These are phyloP conservation scores for Draba incana DNA, from an alignment of 345 rosid species.

Conservation along the genomic window DNA sequence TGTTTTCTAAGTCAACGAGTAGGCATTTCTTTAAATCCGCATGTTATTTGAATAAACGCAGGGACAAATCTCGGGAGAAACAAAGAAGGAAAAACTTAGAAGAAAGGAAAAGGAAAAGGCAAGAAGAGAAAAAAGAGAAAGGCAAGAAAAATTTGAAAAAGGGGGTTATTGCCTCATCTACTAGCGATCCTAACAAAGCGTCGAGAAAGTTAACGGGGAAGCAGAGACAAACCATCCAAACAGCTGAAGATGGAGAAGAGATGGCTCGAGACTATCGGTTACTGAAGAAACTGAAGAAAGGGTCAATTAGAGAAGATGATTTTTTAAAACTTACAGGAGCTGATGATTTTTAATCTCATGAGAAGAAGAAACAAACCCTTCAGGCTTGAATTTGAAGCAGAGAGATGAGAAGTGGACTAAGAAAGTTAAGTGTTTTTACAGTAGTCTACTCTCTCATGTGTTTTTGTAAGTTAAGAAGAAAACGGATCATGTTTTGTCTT, in stretches of 20 bases:
- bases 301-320: slow-evolving; percentile 70
- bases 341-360: slow-evolving; percentile 58
- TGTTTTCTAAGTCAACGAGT: slow-evolving; percentile 4
- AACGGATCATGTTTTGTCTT: background rate
- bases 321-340: slow-evolving; percentile 70
- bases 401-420: background rate
- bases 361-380: slow-evolving; percentile 4
- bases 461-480: background rate
- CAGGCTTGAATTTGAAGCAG: background rate
- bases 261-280: slow-evolving; percentile 67
- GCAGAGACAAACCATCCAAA: slow-evolving; percentile 78
- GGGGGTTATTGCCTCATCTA: slow-evolving; percentile 28
- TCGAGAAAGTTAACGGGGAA: slow-evolving; percentile 76
- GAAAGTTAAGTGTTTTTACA: too few relatives aligned
- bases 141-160: background rate
- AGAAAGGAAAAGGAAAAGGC: slow-evolving; percentile 54
- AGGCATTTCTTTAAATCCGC: slow-evolving; percentile 1
- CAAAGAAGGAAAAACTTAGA: slow-evolving; percentile 73
- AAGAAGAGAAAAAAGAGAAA: slow-evolving; percentile 43
- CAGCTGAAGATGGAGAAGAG: slow-evolving; percentile 76
- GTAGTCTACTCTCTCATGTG: too few relatives aligned
- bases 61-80: slow-evolving; percentile 89
- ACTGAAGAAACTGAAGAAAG: slow-evolving; percentile 67
- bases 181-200: slow-evolving; percentile 2
- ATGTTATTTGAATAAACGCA: slow-evolving; percentile 35